Conservation (phyloP, 1,284 basidiomycete genomes). For the Tilletia caries region DNA sequence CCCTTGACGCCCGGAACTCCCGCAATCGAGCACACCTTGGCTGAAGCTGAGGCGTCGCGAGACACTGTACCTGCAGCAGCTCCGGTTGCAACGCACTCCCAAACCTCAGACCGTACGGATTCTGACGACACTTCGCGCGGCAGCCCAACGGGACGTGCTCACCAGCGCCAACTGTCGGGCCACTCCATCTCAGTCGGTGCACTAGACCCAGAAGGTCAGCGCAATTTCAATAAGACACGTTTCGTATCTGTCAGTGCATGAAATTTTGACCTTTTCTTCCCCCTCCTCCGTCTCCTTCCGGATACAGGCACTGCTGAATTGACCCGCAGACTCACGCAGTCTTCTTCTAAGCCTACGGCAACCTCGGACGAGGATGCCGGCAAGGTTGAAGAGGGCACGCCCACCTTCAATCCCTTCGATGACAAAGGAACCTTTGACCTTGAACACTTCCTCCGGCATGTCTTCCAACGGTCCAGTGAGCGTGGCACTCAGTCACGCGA, state of each 20-base stretch:
- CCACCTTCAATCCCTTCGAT: conserved; percentile 37
- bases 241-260: neutral
- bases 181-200: conserved; percentile 21
- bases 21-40: neutral
- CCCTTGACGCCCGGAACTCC: neutral
- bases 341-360: conserved; percentile 16
- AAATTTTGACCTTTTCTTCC: neutral
- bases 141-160: neutral
- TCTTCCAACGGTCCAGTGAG: conserved; percentile 38
- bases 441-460: conserved; percentile 44
- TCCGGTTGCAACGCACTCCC: neutral
- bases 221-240: neutral
- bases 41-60: neutral
- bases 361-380: conserved; percentile 8
- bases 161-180: neutral
- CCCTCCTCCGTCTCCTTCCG: neutral
- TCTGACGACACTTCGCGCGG: neutral
- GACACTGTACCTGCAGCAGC: neutral
- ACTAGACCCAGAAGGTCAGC: conserved; percentile 26
- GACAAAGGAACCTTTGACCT: conserved; percentile 52
- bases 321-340: conserved; percentile 29
- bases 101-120: neutral
- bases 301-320: conserved; percentile 27
- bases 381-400: neutral
- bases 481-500: conserved; percentile 37